Conservation (phyloP, 176 grass and related monocot genomes). For the Aegilops tauschii region DNA sequence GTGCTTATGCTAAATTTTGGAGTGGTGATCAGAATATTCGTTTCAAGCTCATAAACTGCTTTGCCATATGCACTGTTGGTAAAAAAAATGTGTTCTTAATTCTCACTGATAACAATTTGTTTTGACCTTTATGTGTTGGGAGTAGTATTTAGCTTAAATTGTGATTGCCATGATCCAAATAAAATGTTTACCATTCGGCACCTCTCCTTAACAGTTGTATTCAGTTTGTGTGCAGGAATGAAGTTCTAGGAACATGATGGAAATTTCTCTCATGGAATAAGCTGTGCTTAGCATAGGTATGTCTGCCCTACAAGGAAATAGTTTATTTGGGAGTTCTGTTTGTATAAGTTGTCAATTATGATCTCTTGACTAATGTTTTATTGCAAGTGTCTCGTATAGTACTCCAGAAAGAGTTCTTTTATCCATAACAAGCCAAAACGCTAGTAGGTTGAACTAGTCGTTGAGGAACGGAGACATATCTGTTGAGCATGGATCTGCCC, state of each 20-base stretch:
- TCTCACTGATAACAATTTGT: background rate
- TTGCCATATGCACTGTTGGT: background rate
- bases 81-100: background rate
- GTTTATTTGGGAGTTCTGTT: background rate
- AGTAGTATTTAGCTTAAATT: background rate
- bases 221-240: conserved; percentile 36
- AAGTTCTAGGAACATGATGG: background rate
- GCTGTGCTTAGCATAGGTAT: background rate
- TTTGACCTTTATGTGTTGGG: background rate
- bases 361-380: background rate
- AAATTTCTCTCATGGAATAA: background rate
- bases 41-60: background rate
- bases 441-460: background rate
- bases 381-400: background rate
- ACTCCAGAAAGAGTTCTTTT: background rate
- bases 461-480: conserved; percentile 20
- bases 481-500: conserved; percentile 23
- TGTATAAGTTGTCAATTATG: background rate
- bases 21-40: background rate
- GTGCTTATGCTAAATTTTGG: conserved; percentile 6
- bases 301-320: background rate
- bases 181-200: background rate
- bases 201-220: conserved; percentile 2
- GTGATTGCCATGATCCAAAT: background rate
- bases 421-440: background rate